Conservation (phyloP, 768 basidiomycete species). For the Polyporus arcularius region DNA sequence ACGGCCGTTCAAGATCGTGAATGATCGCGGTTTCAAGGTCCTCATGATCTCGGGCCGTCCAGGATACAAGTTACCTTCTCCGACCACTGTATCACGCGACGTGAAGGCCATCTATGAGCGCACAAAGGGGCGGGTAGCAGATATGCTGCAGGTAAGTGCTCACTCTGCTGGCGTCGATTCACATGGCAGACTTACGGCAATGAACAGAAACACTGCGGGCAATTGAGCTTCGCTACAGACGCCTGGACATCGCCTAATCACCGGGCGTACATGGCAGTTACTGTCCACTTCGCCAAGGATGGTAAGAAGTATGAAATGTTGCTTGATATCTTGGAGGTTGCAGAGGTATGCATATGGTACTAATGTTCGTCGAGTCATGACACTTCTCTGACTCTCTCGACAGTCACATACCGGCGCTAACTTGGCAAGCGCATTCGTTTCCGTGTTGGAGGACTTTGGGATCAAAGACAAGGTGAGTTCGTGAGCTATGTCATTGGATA, state of each 20-base stretch:
- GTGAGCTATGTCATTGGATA: neutral
- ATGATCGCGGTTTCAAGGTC: slow-evolving; percentile 34
- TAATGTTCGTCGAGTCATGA: too few species aligned
- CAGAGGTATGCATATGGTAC: slow-evolving; percentile 1
- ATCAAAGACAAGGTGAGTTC: slow-evolving; percentile 33
- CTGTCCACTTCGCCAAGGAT: neutral
- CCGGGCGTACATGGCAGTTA: neutral
- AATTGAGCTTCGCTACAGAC: slow-evolving; percentile 30
- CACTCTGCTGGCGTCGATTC: too few species aligned
- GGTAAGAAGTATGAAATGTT: neutral
- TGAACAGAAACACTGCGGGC: slow-evolving; percentile 24
- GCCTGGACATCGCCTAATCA: neutral
- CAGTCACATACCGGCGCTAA: slow-evolving; percentile 33
- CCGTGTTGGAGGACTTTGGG: slow-evolving; percentile 28
- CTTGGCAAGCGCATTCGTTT: slow-evolving; percentile 26
- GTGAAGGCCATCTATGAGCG: slow-evolving; percentile 30
- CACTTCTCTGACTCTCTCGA: too few species aligned
- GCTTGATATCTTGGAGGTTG: neutral
- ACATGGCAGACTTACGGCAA: too few species aligned
- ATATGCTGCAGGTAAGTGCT: neutral
- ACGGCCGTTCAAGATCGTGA: slow-evolving; percentile 36
- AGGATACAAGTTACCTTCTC: slow-evolving; percentile 35
- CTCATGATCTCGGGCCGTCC: slow-evolving; percentile 38
- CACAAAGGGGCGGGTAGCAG: slow-evolving; percentile 24
- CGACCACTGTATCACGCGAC: slow-evolving; percentile 34